Evolutionary conservation across 1,139 yeast genomes (phyloP), one percentile per base, ranked within the genome.

Genomic region (Pneumocystis oryctolagi): DNA sequence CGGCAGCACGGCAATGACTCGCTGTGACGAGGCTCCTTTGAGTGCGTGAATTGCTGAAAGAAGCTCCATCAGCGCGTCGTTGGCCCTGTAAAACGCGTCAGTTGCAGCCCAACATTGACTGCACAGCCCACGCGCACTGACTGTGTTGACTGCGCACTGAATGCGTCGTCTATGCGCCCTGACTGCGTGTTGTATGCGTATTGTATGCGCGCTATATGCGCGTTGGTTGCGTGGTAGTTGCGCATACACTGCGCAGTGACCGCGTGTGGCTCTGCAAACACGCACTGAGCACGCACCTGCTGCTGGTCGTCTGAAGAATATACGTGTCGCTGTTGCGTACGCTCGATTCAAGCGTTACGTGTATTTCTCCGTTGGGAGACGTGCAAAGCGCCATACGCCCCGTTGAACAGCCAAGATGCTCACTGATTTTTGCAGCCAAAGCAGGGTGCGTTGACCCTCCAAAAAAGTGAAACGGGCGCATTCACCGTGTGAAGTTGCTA

Each of bases 21-120:
- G 81, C 72, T 97, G 82, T 2, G 97, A 97, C 65, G 95, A 85
- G 3, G 97, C 98, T 2, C 92, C 88, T 72, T 87, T 87, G 75
- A 97, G 92, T 31, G 97, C 97, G 73, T 89, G 89, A 70, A 92
- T 86, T 87, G 90, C 88, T 71, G 90, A 87, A 69, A 92, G 77
- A 62, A 90, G 77, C 73, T 92, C 98, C 77, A 92, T 78, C 60
- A 92, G 84, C 67, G 86, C 82, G 74, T 90, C 97, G 73, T 92
- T 92, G 64, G 92, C 94, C 12, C 53, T 40, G n/a, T 14, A n/a
- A n/a, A n/a, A n/a, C n/a, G n/a, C n/a, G n/a, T n/a, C n/a, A n/a
- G n/a, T n/a, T n/a, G n/a, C n/a, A n/a, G n/a, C n/a, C n/a, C n/a
- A n/a, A n/a, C n/a, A n/a, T n/a, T n/a, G n/a, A n/a, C n/a, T n/a